Base-by-base conservation (phyloP, 116 monocot species). In the Thalassia testudinum region DNA sequence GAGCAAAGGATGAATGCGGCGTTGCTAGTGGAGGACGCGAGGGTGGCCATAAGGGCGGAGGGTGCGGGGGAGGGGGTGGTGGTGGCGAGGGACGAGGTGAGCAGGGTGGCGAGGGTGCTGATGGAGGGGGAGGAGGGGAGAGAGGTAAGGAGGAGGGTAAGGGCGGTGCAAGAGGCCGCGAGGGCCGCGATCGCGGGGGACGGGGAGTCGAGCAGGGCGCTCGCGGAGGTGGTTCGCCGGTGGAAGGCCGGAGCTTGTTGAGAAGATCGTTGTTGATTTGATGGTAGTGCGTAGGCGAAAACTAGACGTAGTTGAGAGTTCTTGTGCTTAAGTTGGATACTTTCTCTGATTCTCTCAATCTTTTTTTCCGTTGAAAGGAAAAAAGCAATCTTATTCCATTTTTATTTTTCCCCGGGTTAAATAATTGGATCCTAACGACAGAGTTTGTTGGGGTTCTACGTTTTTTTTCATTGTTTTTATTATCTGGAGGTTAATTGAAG, bases 1-100 rank as follows among this genome's bases (percentile, higher is more conserved):
- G 75, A 80, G 63, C 79, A 80, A 38, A 66, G 24, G 62, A 74
- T 70, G 71, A 80, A 80, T 49, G 67, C 67, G 17, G 50, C 40
- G 51, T 38, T 75, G 70, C 55, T 80, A 24, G 58, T 26, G 26
- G 79, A 75, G 59, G 68, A 48, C 0, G 53, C 27, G 5, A 53
- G n/a, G 53, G 18, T 53, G 13, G 27, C 27, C 5, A 53, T 53
- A 53, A 53, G 30, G 27, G 27, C 27, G 3, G 27, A 26, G 27
- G 53, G n/a, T 13, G 53, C 6, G 10, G 30, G 3, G 6, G 30
- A 27, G 27, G 27, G 8, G 12, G 53, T 24, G 16, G 24, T 53
- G 53, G 20, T 53, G 2, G 27, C n/a, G n/a, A 53, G 27, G 27
- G 30, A 34, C 6, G 30, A 34, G 30, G 30, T 34, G 7, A 18